Percentiles rank a stretch among this genome's conserved stretches.
phyloP scores from a whole-genome alignment of 495 filamentous ascomycete species.

The Massariosphaeria phaeospora region DNA sequence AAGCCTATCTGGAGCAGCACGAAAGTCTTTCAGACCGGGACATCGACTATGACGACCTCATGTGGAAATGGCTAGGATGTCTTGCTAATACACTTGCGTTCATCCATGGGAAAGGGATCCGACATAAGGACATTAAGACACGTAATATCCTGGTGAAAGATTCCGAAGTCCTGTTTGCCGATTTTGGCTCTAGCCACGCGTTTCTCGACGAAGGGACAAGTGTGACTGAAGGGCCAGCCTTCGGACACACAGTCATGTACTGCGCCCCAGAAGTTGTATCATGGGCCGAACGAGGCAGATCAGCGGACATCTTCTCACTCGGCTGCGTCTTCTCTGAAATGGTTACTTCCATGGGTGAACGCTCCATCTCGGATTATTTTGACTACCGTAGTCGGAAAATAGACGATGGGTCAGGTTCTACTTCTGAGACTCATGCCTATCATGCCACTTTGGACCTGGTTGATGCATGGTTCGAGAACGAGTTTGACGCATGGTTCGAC shows the following conservation, averaged over 20 bases:
- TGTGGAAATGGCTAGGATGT: slow-evolving; percentile 20
- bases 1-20: slow-evolving; percentile 21
- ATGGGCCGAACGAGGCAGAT: slow-evolving; percentile 10
- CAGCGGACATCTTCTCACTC: slow-evolving; percentile 26
- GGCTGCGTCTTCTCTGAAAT: slow-evolving; percentile 26
- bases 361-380: slow-evolving; percentile 12
- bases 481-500: neutral
- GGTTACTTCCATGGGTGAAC: slow-evolving; percentile 4
- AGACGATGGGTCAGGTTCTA: neutral
- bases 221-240: slow-evolving; percentile 21
- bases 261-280: slow-evolving; percentile 21
- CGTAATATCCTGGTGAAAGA: slow-evolving; percentile 24
- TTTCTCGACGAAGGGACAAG: slow-evolving; percentile 22
- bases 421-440: slow-evolving; percentile 11
- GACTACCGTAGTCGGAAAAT: slow-evolving; percentile 7
- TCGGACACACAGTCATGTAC: slow-evolving; percentile 25
- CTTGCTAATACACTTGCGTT: slow-evolving; percentile 23
- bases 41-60: neutral
- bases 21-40: neutral
- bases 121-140: slow-evolving; percentile 27
- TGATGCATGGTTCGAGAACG: slow-evolving; percentile 4
- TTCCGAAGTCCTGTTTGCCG: slow-evolving; percentile 13
- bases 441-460: slow-evolving; percentile 22
- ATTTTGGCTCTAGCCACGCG: slow-evolving; percentile 22
- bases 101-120: slow-evolving; percentile 32